These are phyloP conservation scores for Pneumocystis sp. DNA, from an alignment of 1,139 yeast species.

Conservation along the genomic window DNA sequence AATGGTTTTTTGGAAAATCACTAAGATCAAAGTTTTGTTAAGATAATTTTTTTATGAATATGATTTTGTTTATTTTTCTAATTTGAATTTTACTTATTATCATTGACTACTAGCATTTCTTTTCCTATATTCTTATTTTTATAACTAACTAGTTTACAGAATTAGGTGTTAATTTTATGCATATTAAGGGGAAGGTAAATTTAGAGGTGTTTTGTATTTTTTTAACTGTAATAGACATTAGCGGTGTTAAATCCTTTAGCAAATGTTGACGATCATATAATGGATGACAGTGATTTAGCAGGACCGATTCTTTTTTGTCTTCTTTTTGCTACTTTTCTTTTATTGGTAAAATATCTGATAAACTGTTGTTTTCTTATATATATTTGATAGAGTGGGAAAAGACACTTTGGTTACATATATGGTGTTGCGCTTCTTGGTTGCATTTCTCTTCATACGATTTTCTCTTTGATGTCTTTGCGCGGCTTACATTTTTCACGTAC, in stretches of 20 bases:
- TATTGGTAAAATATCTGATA: conserved; percentile 7
- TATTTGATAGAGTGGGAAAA: conserved; percentile 49
- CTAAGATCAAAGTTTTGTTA: too few species aligned
- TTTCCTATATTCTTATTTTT: background rate
- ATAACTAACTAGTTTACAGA: conserved; percentile 28
- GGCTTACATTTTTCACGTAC: conserved; percentile 54
- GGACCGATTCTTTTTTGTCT: conserved; percentile 88
- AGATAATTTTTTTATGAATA: too few species aligned
- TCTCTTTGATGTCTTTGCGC: conserved; percentile 63
- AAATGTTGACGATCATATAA: conserved; percentile 48
- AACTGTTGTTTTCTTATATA: background rate
- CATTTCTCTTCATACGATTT: conserved; percentile 62
- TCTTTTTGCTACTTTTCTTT: conserved; percentile 66
- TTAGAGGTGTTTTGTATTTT: background rate
- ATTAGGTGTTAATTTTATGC: conserved; percentile 80
- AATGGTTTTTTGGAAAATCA: too few species aligned
- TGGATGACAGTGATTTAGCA: conserved; percentile 85
- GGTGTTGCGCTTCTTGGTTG: conserved; percentile 94
- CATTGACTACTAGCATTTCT: background rate
- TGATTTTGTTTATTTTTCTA: too few species aligned
- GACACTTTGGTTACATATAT: conserved; percentile 90
- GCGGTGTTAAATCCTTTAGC: conserved; percentile 70
- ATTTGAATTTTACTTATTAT: background rate
- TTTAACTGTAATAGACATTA: conserved; percentile 32
- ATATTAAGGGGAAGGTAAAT: conserved; percentile 49